Percentiles rank a stretch among this genome's conserved stretches.
Evolutionary conservation across 1,284 basidiomycete species (phyloP).

Genomic region (Ganoderma lucidum): DNA sequence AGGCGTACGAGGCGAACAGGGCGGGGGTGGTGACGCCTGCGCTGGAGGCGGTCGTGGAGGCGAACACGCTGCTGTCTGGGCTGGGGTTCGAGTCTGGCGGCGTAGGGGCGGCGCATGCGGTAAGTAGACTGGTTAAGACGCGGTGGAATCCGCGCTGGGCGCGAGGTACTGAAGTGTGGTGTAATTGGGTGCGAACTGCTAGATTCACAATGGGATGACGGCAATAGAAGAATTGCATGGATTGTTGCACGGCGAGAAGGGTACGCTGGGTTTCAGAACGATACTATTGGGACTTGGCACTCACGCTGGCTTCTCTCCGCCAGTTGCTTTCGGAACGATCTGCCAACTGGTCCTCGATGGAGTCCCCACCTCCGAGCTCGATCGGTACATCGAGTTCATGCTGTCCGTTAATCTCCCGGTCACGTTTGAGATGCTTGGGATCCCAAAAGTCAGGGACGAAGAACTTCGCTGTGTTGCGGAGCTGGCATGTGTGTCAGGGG

Average conservation of each 20-base stretch:
- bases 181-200: not conserved
- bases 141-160: not conserved
- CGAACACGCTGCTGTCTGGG: constrained; percentile 45
- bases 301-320: not conserved
- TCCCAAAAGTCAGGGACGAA: constrained; percentile 41
- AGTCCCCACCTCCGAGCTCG: constrained; percentile 37
- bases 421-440: constrained; percentile 43
- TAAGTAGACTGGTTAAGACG: constrained; percentile 25
- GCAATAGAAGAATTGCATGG: constrained; percentile 42
- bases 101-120: constrained; percentile 45
- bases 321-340: constrained; percentile 45
- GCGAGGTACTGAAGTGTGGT: not conserved
- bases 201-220: constrained; percentile 47
- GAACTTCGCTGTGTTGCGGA: constrained; percentile 41
- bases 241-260: constrained; percentile 45
- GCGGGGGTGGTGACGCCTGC: constrained; percentile 43
- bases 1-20: constrained; percentile 46
- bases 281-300: not conserved
- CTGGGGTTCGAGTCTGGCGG: constrained; percentile 46
- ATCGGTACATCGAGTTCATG: constrained; percentile 45
- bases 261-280: constrained; percentile 22
- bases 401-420: constrained; percentile 44
- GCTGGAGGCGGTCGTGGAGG: constrained; percentile 46
- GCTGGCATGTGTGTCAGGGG: constrained; percentile 40
- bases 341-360: constrained; percentile 44